Evolutionary conservation across 148 eudicot species (phyloP).

Genomic region (Rhododendron simsii): DNA sequence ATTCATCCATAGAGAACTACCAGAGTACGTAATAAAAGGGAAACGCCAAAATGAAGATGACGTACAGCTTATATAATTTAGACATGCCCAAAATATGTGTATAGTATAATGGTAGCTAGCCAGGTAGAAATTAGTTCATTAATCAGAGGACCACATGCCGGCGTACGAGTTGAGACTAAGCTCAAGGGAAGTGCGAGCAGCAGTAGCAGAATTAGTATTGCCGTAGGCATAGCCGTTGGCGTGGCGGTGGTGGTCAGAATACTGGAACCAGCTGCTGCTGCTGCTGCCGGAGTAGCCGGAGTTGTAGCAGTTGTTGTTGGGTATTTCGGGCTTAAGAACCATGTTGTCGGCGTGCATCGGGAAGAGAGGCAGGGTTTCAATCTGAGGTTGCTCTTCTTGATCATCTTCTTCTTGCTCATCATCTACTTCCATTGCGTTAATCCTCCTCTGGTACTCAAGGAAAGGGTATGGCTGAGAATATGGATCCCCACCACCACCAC

Average conservation of each 20-base stretch:
- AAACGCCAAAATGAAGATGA: neutral
- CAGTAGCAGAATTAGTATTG: neutral
- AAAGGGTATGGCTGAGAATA: constrained; percentile 35
- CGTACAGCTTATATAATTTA: neutral
- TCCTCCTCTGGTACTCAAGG: constrained; percentile 31
- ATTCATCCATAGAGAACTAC: neutral
- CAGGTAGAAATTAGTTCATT: neutral
- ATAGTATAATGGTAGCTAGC: neutral
- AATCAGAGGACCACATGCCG: constrained; percentile 13
- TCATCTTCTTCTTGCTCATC: constrained; percentile 34
- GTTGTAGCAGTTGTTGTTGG: constrained; percentile 21
- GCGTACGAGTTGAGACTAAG: constrained; percentile 82
- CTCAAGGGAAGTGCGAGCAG: constrained; percentile 60
- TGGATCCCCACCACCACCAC: constrained; percentile 25
- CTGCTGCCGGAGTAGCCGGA: constrained; percentile 10
- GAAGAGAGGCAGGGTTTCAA: constrained; percentile 87
- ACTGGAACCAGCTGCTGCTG: neutral
- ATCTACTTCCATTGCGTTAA: constrained; percentile 21
- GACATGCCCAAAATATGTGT: neutral
- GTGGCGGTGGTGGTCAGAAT: constrained; percentile 23
- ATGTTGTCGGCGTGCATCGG: constrained; percentile 65
- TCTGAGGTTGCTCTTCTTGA: constrained; percentile 30
- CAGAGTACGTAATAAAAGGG: neutral
- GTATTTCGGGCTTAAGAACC: constrained; percentile 18
- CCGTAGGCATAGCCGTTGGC: constrained; percentile 4